Conservation (phyloP, 1,284 basidiomycete genomes). For the Albatrellus sp. region DNA sequence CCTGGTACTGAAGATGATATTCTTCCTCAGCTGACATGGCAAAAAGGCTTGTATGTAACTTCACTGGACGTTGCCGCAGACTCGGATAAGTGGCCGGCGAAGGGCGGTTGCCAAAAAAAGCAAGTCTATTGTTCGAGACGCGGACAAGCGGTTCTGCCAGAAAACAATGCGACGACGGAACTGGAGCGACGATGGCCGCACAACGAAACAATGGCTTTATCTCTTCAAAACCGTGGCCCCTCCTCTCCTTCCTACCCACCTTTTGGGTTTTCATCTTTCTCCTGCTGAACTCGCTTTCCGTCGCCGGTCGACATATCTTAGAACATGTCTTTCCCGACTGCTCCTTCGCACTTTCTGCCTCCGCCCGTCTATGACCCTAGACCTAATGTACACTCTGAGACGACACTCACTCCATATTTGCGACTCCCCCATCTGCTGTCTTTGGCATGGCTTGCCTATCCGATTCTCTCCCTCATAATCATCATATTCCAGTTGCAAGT, state of each 20-base stretch:
- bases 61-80: background rate
- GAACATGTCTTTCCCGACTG: constrained; percentile 21
- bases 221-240: too few relatives aligned
- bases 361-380: constrained; percentile 43
- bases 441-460: constrained; percentile 76
- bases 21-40: too few relatives aligned
- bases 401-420: constrained; percentile 69
- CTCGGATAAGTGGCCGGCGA: too few relatives aligned
- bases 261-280: background rate
- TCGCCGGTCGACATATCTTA: constrained; percentile 36
- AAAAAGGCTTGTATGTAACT: too few relatives aligned
- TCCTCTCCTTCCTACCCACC: too few relatives aligned
- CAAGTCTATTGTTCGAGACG: too few relatives aligned
- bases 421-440: constrained; percentile 72
- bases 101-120: too few relatives aligned
- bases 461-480: constrained; percentile 78
- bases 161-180: too few relatives aligned
- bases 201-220: too few relatives aligned
- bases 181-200: too few relatives aligned
- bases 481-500: constrained; percentile 72
- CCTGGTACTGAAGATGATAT: too few relatives aligned
- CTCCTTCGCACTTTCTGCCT: constrained; percentile 24
- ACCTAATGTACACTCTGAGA: constrained; percentile 23
- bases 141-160: too few relatives aligned
- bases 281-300: constrained; percentile 13